A percentile compares a stretch with the other conserved stretches of the same genome.
phyloP scores from a whole-genome alignment of 1,139 yeast genomes.

The Citeromyces hawaiiensis region DNA sequence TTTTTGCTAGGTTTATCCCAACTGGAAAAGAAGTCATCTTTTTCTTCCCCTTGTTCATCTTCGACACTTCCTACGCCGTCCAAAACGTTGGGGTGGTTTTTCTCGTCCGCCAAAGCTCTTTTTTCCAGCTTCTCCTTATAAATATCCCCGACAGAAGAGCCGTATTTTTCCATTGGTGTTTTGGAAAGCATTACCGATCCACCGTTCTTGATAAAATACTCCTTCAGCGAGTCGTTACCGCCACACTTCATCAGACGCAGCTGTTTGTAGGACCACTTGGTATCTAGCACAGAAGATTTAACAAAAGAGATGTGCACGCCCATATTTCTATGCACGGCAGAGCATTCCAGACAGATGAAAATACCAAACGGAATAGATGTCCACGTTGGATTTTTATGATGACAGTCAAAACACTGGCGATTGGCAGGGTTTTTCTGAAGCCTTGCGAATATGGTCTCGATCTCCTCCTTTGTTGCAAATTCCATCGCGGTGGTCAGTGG shows the following conservation, averaged over 20 bases:
- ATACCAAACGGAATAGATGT: slow-evolving; percentile 95
- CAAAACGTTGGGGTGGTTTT: slow-evolving; percentile 52
- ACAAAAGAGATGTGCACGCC: slow-evolving; percentile 96
- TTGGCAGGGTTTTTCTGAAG: slow-evolving; percentile 59
- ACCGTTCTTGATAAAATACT: slow-evolving; percentile 71
- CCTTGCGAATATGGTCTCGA: slow-evolving; percentile 40
- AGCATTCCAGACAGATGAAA: slow-evolving; percentile 86
- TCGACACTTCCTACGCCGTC: slow-evolving; percentile 34
- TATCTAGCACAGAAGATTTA: slow-evolving; percentile 80
- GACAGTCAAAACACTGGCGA: slow-evolving; percentile 85
- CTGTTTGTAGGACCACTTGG: slow-evolving; percentile 80
- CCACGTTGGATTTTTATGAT: slow-evolving; percentile 95
- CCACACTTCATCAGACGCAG: slow-evolving; percentile 85
- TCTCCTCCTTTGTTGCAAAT: slow-evolving; percentile 52
- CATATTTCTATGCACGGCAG: slow-evolving; percentile 90
- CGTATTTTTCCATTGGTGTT: slow-evolving; percentile 69
- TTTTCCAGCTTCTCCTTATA: slow-evolving; percentile 71
- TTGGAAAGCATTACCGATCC: slow-evolving; percentile 55
- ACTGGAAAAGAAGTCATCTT: slow-evolving; percentile 81
- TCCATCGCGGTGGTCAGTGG: slow-evolving; percentile 10
- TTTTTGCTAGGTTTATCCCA: slow-evolving; percentile 68
- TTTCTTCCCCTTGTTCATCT: slow-evolving; percentile 23
- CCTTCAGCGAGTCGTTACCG: slow-evolving; percentile 79
- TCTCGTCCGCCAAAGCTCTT: slow-evolving; percentile 53
- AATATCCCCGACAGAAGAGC: slow-evolving; percentile 62